phyloP scores from a whole-genome alignment of 2,329 filamentous ascomycete species.

The Orbilia blumenaviensis region DNA sequence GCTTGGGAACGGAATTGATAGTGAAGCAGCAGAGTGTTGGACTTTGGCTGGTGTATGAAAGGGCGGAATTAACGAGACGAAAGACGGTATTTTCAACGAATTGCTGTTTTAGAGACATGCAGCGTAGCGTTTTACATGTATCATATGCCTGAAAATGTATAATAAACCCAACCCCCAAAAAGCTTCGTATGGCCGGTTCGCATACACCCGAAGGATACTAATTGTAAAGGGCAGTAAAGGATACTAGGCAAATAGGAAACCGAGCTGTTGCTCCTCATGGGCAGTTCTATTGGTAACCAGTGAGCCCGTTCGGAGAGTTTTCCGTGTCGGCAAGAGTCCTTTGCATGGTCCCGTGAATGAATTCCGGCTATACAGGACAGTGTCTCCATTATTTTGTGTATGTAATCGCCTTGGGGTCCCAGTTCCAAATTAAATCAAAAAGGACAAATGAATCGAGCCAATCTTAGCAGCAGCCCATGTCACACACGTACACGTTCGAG shows the following conservation, averaged over 20 bases:
- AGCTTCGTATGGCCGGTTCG: slow-evolving; percentile 3
- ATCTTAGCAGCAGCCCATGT: slow-evolving; percentile 39
- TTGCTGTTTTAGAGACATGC: background rate
- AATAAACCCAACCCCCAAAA: background rate
- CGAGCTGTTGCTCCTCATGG: slow-evolving; percentile 16
- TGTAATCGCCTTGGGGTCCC: background rate
- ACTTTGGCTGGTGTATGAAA: slow-evolving; percentile 54
- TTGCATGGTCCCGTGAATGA: slow-evolving; percentile 3
- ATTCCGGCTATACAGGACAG: slow-evolving; percentile 9
- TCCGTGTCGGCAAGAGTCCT: slow-evolving; percentile 35
- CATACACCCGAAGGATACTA: slow-evolving; percentile 4
- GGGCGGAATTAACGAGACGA: background rate
- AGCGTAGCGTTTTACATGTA: background rate
- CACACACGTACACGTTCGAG: slow-evolving; percentile 37
- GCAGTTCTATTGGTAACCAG: slow-evolving; percentile 14
- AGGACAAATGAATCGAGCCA: slow-evolving; percentile 23
- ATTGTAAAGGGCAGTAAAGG: background rate
- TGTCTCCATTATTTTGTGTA: background rate
- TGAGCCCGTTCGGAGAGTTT: slow-evolving; percentile 23
- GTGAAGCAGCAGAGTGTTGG: slow-evolving; percentile 55
- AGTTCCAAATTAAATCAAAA: background rate
- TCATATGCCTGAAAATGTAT: slow-evolving; percentile 5
- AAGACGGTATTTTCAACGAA: background rate
- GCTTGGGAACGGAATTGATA: slow-evolving; percentile 42
- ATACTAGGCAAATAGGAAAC: background rate